A percentile compares a stretch with the other conserved stretches of the same genome.
Evolutionary conservation across 768 basidiomycete species (phyloP).

Genomic region (Sistotremastrum suecicum): DNA sequence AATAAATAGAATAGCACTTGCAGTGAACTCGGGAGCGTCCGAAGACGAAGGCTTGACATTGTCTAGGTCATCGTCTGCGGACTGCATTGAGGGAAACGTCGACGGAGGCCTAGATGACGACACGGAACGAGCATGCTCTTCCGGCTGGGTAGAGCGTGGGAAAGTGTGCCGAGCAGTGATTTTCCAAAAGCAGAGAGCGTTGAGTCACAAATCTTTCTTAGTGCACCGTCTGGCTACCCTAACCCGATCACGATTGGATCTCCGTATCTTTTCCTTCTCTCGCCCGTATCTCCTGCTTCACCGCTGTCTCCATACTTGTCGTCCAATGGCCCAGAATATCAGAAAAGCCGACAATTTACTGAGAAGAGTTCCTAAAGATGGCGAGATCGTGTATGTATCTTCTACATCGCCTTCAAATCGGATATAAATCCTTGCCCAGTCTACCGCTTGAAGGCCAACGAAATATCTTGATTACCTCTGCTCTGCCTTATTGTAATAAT

Average conservation of each 20-base stretch:
- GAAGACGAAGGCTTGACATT: background rate
- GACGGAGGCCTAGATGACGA: no score
- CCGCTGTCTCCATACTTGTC: background rate
- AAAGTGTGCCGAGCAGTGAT: no score
- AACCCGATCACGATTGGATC: background rate
- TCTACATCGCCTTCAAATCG: conserved; percentile 1
- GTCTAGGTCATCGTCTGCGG: no score
- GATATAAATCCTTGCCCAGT: conserved; percentile 18
- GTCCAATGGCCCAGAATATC: conserved; percentile 24
- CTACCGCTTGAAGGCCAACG: conserved; percentile 74
- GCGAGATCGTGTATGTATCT: conserved; percentile 27
- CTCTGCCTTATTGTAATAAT: conserved; percentile 93
- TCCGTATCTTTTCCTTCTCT: background rate
- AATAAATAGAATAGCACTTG: background rate
- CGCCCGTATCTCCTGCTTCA: background rate
- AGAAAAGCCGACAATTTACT: conserved; percentile 28
- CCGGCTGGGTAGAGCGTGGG: no score
- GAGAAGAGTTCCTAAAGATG: conserved; percentile 26
- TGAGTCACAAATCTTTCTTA: no score
- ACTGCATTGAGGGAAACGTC: no score
- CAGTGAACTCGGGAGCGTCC: conserved; percentile 2
- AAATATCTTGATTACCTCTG: conserved; percentile 88
- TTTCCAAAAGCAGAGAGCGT: no score
- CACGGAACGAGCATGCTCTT: no score
- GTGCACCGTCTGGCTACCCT: no score